Percentiles rank a stretch among this genome's conserved stretches.
phyloP scores from a whole-genome alignment of 2,329 filamentous ascomycete species.

The Paraphaeosphaeria sporulosa region DNA sequence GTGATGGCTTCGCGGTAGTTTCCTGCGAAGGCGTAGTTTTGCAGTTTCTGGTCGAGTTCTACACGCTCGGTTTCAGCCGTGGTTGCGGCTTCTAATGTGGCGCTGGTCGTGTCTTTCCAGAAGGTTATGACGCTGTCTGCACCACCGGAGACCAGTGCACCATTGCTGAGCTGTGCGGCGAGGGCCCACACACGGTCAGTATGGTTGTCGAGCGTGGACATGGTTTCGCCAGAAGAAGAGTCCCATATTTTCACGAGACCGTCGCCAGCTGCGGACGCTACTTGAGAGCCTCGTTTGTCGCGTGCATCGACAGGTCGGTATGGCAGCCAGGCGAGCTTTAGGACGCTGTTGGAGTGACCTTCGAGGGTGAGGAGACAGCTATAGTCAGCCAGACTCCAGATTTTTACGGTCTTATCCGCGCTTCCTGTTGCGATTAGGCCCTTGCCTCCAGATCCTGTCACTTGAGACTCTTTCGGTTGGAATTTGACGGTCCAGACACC shows the following conservation, averaged over 20 bases:
- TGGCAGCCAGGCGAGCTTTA: slow-evolving; percentile 90
- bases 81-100: slow-evolving; percentile 77
- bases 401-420: slow-evolving; percentile 93
- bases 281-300: slow-evolving; percentile 68
- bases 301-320: slow-evolving; percentile 50
- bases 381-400: slow-evolving; percentile 94
- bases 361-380: slow-evolving; percentile 93
- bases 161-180: slow-evolving; percentile 67
- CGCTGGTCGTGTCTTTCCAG: slow-evolving; percentile 89
- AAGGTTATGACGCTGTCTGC: slow-evolving; percentile 94
- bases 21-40: slow-evolving; percentile 88
- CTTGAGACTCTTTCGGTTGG: slow-evolving; percentile 77
- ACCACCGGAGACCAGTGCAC: slow-evolving; percentile 86
- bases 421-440: slow-evolving; percentile 89
- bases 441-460: slow-evolving; percentile 66
- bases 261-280: slow-evolving; percentile 90
- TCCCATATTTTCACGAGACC: slow-evolving; percentile 98
- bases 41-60: slow-evolving; percentile 91
- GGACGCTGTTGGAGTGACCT: slow-evolving; percentile 92
- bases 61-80: slow-evolving; percentile 79
- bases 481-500: slow-evolving; percentile 97
- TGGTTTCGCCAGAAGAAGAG: slow-evolving; percentile 80
- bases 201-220: slow-evolving; percentile 94
- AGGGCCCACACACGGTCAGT: slow-evolving; percentile 95
- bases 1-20: slow-evolving; percentile 94